These are phyloP conservation scores for Rubroboletus satanas DNA, from an alignment of 768 basidiomycete species.

Conservation along the genomic window DNA sequence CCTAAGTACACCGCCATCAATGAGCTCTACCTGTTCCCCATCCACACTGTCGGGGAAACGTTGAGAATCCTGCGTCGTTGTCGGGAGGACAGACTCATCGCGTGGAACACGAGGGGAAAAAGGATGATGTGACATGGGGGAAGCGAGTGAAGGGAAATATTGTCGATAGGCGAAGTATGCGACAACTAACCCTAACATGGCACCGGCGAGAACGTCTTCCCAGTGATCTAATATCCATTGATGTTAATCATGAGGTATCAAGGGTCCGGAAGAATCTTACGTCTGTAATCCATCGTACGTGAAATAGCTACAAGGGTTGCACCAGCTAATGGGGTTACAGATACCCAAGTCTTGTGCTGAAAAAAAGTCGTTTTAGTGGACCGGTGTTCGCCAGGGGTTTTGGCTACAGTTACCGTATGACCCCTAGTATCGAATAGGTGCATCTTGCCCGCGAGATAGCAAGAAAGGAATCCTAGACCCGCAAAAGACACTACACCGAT, in stretches of 20 bases:
- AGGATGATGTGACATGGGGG: constrained; percentile 62
- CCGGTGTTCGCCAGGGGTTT: not conserved
- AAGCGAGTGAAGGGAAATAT: constrained; percentile 74
- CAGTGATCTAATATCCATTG: constrained; percentile 64
- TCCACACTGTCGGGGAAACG: constrained; percentile 15
- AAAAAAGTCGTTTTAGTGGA: constrained; percentile 1
- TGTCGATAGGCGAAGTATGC: constrained; percentile 79
- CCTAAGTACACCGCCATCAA: constrained; percentile 11
- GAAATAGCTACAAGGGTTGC: constrained; percentile 79
- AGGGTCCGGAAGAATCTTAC: constrained; percentile 34
- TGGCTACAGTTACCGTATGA: constrained; percentile 47
- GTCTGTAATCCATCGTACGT: constrained; percentile 89
- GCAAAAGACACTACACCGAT: constrained; percentile 75
- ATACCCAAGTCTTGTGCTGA: constrained; percentile 79
- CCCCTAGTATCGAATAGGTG: constrained; percentile 85
- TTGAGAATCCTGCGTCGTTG: constrained; percentile 14
- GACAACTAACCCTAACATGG: constrained; percentile 65
- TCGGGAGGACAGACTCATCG: constrained; percentile 43
- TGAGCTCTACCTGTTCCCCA: constrained; percentile 28
- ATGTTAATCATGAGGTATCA: constrained; percentile 5
- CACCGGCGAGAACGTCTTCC: constrained; percentile 85
- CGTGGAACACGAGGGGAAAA: constrained; percentile 62
- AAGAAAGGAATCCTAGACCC: constrained; percentile 83
- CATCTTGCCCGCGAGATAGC: constrained; percentile 89
- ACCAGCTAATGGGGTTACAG: constrained; percentile 69